A percentile compares a stretch with the other conserved stretches of the same genome.
Conservation (phyloP, 2,329 filamentous ascomycete genomes). For the Scedosporium minutisporum region DNA sequence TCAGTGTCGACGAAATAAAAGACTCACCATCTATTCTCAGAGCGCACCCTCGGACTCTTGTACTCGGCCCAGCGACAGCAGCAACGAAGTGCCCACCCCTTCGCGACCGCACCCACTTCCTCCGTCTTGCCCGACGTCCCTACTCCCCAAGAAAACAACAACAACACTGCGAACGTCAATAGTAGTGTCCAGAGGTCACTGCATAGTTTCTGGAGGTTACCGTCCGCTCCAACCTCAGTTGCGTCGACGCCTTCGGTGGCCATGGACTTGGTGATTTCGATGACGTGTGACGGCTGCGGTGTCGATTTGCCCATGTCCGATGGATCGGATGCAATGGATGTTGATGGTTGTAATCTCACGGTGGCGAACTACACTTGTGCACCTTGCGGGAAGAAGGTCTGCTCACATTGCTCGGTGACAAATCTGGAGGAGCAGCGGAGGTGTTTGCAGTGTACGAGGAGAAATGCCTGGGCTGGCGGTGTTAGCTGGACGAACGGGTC, state of each 20-base stretch:
- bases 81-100: slow-evolving; percentile 12
- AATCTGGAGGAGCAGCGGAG: slow-evolving; percentile 44
- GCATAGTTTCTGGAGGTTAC: slow-evolving; percentile 53
- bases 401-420: slow-evolving; percentile 49
- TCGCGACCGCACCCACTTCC: slow-evolving; percentile 11
- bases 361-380: slow-evolving; percentile 29
- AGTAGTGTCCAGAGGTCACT: slow-evolving; percentile 36
- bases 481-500: slow-evolving; percentile 12
- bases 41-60: slow-evolving; percentile 47
- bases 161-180: not conserved
- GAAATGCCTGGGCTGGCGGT: slow-evolving; percentile 15
- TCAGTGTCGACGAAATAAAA: not conserved
- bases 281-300: slow-evolving; percentile 47
- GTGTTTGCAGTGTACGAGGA: slow-evolving; percentile 43
- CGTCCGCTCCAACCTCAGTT: slow-evolving; percentile 22
- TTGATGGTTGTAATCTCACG: slow-evolving; percentile 21
- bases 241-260: slow-evolving; percentile 13
- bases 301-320: slow-evolving; percentile 14
- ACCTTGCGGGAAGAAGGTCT: slow-evolving; percentile 45
- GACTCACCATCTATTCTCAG: slow-evolving; percentile 23
- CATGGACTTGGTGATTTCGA: not conserved
- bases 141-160: not conserved
- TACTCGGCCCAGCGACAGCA: slow-evolving; percentile 42
- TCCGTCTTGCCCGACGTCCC: slow-evolving; percentile 11
- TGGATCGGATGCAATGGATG: slow-evolving; percentile 25